phyloP scores from a whole-genome alignment of 2,329 filamentous ascomycete genomes.

The Mycocentrospora acerina region DNA sequence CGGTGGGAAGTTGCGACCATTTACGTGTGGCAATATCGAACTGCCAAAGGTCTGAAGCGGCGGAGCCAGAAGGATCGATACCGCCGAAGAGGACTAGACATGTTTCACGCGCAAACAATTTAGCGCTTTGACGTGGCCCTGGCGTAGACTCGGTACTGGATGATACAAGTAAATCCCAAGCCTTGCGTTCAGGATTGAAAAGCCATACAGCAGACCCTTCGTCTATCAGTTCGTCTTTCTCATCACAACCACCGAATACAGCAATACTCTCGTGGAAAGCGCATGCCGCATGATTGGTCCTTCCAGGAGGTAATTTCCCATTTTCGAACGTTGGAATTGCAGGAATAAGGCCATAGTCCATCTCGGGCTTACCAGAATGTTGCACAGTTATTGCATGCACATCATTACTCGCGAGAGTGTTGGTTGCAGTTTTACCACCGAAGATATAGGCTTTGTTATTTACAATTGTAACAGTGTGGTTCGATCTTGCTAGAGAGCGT shows the following conservation, averaged over 20 bases:
- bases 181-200: constrained; percentile 37
- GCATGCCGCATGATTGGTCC: constrained; percentile 45
- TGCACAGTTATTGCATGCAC: constrained; percentile 44
- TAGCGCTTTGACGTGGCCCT: constrained; percentile 21
- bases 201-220: constrained; percentile 45
- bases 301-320: constrained; percentile 34
- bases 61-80: constrained; percentile 20
- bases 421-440: constrained; percentile 42
- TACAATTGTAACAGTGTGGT: constrained; percentile 45
- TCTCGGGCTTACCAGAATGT: constrained; percentile 32
- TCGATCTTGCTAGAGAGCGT: constrained; percentile 35
- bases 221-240: constrained; percentile 34
- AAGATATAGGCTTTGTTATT: constrained; percentile 49
- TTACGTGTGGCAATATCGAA: constrained; percentile 20
- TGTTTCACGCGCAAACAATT: constrained; percentile 23
- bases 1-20: constrained; percentile 29
- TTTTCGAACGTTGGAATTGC: constrained; percentile 37
- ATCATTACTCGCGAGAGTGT: constrained; percentile 45
- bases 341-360: constrained; percentile 47
- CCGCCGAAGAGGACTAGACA: constrained; percentile 31
- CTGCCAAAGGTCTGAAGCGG: constrained; percentile 30
- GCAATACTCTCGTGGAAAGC: constrained; percentile 43
- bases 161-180: constrained; percentile 24
- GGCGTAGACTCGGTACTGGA: constrained; percentile 17
- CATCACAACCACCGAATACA: constrained; percentile 44